These are phyloP conservation scores for Penicillium sp. DNA, from an alignment of 2,329 filamentous ascomycete genomes.

Conservation along the genomic window DNA sequence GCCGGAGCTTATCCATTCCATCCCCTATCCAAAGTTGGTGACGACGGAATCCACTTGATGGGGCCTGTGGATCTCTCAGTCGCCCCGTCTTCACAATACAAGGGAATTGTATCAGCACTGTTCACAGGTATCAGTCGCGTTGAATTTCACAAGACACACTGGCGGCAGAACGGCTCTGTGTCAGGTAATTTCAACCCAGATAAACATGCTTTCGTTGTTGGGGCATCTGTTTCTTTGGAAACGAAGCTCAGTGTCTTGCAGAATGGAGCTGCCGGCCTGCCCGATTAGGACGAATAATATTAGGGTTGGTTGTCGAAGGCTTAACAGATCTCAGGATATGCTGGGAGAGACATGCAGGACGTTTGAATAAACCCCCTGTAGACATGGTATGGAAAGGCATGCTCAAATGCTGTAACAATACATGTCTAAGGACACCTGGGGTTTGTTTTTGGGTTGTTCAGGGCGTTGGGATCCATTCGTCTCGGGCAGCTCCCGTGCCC, in stretches of 20 bases:
- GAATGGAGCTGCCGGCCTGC: not conserved
- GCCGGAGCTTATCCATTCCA: conserved; percentile 1
- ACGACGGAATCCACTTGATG: conserved; percentile 16
- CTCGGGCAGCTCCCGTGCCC: conserved; percentile 11
- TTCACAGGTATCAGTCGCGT: conserved; percentile 6
- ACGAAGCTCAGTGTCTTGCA: not conserved
- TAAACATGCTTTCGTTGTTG: not conserved
- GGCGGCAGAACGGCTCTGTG: conserved; percentile 6
- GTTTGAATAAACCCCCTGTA: not conserved
- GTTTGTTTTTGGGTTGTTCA: not conserved
- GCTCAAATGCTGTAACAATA: not conserved
- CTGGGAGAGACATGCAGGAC: not conserved
- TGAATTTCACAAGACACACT: conserved; percentile 18
- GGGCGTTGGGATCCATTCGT: conserved; percentile 6
- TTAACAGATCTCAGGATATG: not conserved
- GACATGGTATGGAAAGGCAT: not conserved
- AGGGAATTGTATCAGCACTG: conserved; percentile 12
- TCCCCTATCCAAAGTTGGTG: conserved; percentile 1
- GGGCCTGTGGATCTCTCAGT: conserved; percentile 14
- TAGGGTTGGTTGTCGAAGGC: not conserved
- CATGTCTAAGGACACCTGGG: not conserved
- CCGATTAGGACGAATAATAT: not conserved
- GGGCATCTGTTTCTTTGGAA: conserved; percentile 12
- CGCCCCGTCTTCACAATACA: conserved; percentile 13
- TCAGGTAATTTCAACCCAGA: conserved; percentile 10